Base-by-base conservation (phyloP, 805 yeast genomes). In the Starmerella kuoi region DNA sequence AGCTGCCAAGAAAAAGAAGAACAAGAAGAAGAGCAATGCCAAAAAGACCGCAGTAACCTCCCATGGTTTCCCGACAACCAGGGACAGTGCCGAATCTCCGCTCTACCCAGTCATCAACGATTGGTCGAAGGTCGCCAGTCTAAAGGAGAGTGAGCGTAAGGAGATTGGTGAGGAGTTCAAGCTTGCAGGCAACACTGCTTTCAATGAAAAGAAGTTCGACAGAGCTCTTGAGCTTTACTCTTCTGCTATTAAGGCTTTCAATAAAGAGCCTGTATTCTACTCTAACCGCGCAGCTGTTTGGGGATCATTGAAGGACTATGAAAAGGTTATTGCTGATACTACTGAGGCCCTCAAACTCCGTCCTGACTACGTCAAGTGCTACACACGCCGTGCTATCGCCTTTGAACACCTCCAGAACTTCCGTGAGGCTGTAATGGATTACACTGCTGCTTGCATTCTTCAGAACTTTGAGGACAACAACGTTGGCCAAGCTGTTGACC, bases 211-310 rank as follows among this genome's bases (percentile, higher is more conserved):
- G 63, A 67, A 79, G 40, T 82, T 70, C 57, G 70, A 74, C 41
- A 69, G 70, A n/a, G 97, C 97, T 34, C 74, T 86, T 55, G 74
- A 72, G 35, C 79, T 70, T 61, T 91, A 91, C 67, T 61, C 83
- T 33, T 74, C 73, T 44, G 97, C 98, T 9, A 68, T 91, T 52
- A 59, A 68, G 41, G 69, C 84, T 57, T 79, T 79, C 59, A 63
- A 70, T 52, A 49, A 48, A 32, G 96, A 91, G 62, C 86, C 96
- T 4, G 81, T 87, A 27, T 91, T 73, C 66, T 88, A 79, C 66
- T 85, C 96, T 48, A 91, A 91, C 69, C 77, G 96, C 64, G 86
- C 97, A 23, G 98, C 98, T 15, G 88, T 95, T 64, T 82, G 82
- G 65, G 81, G 87, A 39, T 84, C 93, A 7, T 67, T 83, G 52